Evolutionary conservation across 495 filamentous ascomycete genomes (phyloP), one percentile per base, ranked within the genome.

Genomic region (Xylaria longipes): DNA sequence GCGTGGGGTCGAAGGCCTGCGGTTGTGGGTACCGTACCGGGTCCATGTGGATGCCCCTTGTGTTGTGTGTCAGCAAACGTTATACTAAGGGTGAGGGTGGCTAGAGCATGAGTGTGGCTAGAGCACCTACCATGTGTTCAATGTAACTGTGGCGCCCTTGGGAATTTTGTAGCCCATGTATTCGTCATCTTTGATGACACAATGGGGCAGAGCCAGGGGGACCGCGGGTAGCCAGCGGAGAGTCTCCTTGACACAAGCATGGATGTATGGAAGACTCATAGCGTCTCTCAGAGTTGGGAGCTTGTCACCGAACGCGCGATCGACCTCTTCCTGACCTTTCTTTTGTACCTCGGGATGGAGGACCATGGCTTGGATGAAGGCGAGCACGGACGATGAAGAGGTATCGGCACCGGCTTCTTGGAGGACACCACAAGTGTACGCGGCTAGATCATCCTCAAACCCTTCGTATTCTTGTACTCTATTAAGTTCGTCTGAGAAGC

Each of bases 151-250:
- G 15, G 80, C 77, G 5, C 79, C 81, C 54, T 78, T 79, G 3
- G 81, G 82, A 48, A 83, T 79, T 27, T 69, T 50, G 57, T 76
- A 79, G 14, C 80, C 81, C 20, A 77, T 72, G 56, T 80, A 78
- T 29, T 62, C 76, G 69, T 88, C 84, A 61, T 89, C 88, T 25
- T 83, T 76, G 17, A 57, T 81, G 0, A 81, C 76, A 7, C 76
- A 73, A 70, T 92, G 89, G 0, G 89, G 84, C 15, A 90, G 69
- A 29, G 84, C 86, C 29, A 84, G 76, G 1, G 85, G 81, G 1
- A 82, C 81, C 15, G 85, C 80, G 20, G 87, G 87, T 12, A 83
- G 74, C 88, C 87, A 89, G 45, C 88, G 80, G n/a, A 89, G 75
- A 20, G 77, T 80, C 72, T 89, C 86, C 72, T 87, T 87, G 50